These are phyloP conservation scores for Fusarium sacchari DNA, from an alignment of 2,329 filamentous ascomycete genomes.

Conservation along the genomic window DNA sequence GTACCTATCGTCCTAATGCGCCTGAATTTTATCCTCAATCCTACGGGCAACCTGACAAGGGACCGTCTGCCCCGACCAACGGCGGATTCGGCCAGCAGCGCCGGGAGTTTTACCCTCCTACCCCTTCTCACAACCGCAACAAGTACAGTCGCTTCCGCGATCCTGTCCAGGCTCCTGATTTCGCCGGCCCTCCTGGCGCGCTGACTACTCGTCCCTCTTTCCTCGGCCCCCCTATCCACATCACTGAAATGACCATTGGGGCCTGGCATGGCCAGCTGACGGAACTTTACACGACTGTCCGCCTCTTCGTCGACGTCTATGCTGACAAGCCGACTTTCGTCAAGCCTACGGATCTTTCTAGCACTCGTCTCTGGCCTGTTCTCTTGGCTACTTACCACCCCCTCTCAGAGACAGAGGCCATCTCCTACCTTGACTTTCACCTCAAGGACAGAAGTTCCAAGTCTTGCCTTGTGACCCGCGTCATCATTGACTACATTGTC, in stretches of 20 bases:
- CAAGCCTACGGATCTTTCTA: conserved; percentile 42
- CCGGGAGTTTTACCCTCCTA: conserved; percentile 45
- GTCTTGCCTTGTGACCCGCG: conserved; percentile 55
- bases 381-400: conserved; percentile 52
- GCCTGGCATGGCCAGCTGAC: conserved; percentile 51
- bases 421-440: conserved; percentile 55
- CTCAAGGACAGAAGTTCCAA: conserved; percentile 53
- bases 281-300: conserved; percentile 51
- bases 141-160: conserved; percentile 48
- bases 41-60: conserved; percentile 36
- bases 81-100: conserved; percentile 38
- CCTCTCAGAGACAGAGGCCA: conserved; percentile 51
- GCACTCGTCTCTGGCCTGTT: conserved; percentile 50
- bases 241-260: conserved; percentile 48
- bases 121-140: conserved; percentile 43
- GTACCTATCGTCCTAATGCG: conserved; percentile 47
- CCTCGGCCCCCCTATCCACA: conserved; percentile 47
- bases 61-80: conserved; percentile 21
- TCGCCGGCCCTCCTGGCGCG: conserved; percentile 11
- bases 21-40: conserved; percentile 48
- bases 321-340: conserved; percentile 47
- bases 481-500: conserved; percentile 56
- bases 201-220: conserved; percentile 33
- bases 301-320: conserved; percentile 50
- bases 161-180: conserved; percentile 33